Conservation (phyloP, 78 protist species). For the Capsaspora owczarzaki region DNA sequence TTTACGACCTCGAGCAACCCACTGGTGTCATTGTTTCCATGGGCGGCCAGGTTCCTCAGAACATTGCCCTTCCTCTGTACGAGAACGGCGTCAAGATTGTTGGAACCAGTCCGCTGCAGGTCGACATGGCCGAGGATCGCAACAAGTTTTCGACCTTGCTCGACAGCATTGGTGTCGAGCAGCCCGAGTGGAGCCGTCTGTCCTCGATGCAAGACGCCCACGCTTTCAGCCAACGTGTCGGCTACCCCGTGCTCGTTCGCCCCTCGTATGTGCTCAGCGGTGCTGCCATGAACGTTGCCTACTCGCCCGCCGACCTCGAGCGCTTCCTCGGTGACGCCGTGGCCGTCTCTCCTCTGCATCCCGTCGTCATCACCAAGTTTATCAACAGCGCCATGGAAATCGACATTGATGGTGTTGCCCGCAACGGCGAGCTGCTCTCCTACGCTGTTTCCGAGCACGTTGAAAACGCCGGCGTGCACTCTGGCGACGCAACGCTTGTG, state of each 20-base stretch:
- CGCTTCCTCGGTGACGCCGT: slow-evolving; percentile 71
- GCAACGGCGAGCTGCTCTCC: slow-evolving; percentile 70
- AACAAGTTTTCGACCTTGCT: slow-evolving; percentile 84
- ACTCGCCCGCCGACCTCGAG: slow-evolving; percentile 62
- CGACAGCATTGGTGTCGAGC: slow-evolving; percentile 83
- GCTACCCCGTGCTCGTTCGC: slow-evolving; percentile 89
- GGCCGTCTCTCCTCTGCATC: slow-evolving; percentile 46
- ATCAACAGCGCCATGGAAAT: slow-evolving; percentile 86
- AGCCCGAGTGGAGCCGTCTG: slow-evolving; percentile 84
- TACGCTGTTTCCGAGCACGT: slow-evolving; percentile 91
- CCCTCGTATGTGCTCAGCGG: slow-evolving; percentile 94
- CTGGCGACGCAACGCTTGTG: slow-evolving; percentile 94
- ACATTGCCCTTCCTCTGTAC: slow-evolving; percentile 68
- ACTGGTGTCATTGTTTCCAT: slow-evolving; percentile 67
- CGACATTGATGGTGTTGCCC: slow-evolving; percentile 91
- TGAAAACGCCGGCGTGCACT: slow-evolving; percentile 98
- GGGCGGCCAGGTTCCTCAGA: slow-evolving; percentile 93
- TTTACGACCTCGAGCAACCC: slow-evolving; percentile 54
- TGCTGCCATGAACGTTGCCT: slow-evolving; percentile 90
- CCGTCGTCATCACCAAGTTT: slow-evolving; percentile 78
- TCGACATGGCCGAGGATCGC: slow-evolving; percentile 93
- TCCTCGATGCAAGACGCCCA: slow-evolving; percentile 55
- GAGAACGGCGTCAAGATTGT: slow-evolving; percentile 52
- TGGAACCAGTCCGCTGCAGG: slow-evolving; percentile 83
- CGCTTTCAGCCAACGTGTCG: slow-evolving; percentile 71